phyloP scores from a whole-genome alignment of 169 alveolate genomes.

The Eimeria necatrix region DNA sequence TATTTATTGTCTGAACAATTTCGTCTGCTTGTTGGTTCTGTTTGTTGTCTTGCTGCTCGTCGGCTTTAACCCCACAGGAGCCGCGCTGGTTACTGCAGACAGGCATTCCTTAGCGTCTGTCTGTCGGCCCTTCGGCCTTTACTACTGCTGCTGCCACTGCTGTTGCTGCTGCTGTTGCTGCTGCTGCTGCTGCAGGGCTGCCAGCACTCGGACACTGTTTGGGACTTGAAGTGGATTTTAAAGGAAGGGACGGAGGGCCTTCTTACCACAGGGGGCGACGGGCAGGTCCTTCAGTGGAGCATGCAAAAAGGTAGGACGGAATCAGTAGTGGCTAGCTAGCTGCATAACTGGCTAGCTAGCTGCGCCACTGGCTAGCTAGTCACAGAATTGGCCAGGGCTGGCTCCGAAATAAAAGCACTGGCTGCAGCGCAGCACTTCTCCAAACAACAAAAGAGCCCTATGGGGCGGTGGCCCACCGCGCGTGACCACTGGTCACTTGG shows the following conservation, averaged over 20 bases:
- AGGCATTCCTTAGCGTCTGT: neutral
- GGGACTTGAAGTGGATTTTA: conserved; percentile 95
- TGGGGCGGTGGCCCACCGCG: neutral
- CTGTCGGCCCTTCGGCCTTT: neutral
- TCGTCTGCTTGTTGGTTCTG: no score
- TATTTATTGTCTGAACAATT: no score
- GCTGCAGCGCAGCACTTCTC: neutral
- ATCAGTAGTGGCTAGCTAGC: neutral
- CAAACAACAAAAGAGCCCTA: neutral
- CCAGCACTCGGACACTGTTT: conserved; percentile 94
- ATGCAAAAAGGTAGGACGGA: conserved; percentile 86
- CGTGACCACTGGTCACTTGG: no score
- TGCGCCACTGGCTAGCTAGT: neutral
- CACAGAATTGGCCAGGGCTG: no score
- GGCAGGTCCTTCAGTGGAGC: conserved; percentile 94
- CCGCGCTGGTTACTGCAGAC: neutral
- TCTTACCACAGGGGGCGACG: conserved; percentile 90
- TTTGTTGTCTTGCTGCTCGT: no score
- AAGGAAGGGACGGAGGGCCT: conserved; percentile 75
- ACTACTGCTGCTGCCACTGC: neutral
- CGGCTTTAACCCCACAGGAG: neutral
- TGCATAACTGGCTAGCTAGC: neutral
- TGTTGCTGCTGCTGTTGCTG: neutral
- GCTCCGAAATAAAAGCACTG: neutral
- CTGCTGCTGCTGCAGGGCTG: conserved; percentile 42